A percentile compares a stretch with the other conserved stretches of the same genome.
Conservation (phyloP, 2,329 filamentous ascomycete species). For the Alternaria consortialis region DNA sequence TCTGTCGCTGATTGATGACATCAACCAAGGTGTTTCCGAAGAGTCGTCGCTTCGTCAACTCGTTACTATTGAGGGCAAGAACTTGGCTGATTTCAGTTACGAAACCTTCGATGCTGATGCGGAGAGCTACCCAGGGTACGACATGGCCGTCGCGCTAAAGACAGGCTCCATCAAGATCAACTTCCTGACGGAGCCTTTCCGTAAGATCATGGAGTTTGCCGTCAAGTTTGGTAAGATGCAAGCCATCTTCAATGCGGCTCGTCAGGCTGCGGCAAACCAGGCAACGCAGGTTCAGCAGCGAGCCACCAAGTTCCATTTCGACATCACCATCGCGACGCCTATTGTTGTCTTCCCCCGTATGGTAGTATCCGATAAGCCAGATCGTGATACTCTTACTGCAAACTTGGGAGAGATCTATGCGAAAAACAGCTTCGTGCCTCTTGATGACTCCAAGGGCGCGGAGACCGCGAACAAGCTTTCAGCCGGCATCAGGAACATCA, state of each 20-base stretch:
- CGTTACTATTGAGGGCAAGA: constrained; percentile 93
- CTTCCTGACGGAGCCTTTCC: constrained; percentile 95
- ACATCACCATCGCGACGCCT: constrained; percentile 90
- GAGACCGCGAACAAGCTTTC: constrained; percentile 88
- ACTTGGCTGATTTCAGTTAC: constrained; percentile 96
- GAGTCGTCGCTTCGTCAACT: constrained; percentile 84
- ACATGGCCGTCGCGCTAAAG: constrained; percentile 87
- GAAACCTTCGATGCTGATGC: constrained; percentile 87
- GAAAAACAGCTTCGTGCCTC: constrained; percentile 86
- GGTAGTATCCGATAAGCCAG: constrained; percentile 72
- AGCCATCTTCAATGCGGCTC: constrained; percentile 95
- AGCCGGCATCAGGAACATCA: constrained; percentile 90
- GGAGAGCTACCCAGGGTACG: constrained; percentile 88
- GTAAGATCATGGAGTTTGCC: constrained; percentile 96
- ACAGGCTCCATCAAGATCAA: constrained; percentile 97
- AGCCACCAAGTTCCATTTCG: constrained; percentile 90
- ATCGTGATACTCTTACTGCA: constrained; percentile 85
- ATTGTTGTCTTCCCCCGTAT: constrained; percentile 93
- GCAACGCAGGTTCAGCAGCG: constrained; percentile 93
- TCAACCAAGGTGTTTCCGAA: constrained; percentile 87
- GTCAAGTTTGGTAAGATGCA: constrained; percentile 99
- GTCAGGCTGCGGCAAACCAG: constrained; percentile 92
- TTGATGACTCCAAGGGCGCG: constrained; percentile 78
- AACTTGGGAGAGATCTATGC: constrained; percentile 98
- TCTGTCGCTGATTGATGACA: constrained; percentile 87